These are phyloP conservation scores for Epichloe sylvatica DNA, from an alignment of 2,329 filamentous ascomycete species.

Conservation along the genomic window DNA sequence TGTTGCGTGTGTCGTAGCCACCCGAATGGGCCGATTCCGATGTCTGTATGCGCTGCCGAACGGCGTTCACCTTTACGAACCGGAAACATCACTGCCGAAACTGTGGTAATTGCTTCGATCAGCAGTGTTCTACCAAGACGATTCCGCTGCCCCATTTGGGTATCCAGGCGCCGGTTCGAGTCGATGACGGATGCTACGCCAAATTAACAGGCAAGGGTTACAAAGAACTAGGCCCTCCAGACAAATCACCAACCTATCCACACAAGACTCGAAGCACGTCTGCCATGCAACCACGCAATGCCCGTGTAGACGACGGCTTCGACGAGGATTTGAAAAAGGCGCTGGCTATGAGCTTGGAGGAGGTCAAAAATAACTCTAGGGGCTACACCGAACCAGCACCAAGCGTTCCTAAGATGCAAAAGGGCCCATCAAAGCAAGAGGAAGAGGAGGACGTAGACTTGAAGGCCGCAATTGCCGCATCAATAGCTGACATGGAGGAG, in stretches of 20 bases:
- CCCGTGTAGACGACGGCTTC: constrained; percentile 77
- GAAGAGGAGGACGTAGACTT: constrained; percentile 89
- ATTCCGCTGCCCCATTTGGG: constrained; percentile 84
- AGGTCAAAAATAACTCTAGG: constrained; percentile 61
- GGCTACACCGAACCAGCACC: constrained; percentile 53
- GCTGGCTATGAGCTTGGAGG: constrained; percentile 91
- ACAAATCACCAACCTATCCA: constrained; percentile 33
- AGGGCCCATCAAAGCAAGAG: constrained; percentile 28
- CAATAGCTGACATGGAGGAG: constrained; percentile 91
- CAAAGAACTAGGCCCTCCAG: constrained; percentile 27
- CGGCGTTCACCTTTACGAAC: constrained; percentile 92
- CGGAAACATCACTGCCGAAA: constrained; percentile 97
- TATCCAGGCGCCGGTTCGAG: constrained; percentile 78
- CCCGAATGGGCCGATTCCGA: constrained; percentile 97
- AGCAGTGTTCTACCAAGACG: constrained; percentile 81
- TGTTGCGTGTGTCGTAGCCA: constrained; percentile 38
- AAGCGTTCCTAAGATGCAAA: constrained; percentile 20
- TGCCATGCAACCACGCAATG: constrained; percentile 78
- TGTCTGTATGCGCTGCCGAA: constrained; percentile 95
- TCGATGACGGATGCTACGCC: constrained; percentile 89
- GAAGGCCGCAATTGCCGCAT: constrained; percentile 89
- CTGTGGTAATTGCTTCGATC: constrained; percentile 94
- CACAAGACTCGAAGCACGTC: constrained; percentile 52
- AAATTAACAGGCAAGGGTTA: constrained; percentile 64
- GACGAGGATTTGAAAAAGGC: constrained; percentile 92